A percentile compares a stretch with the other conserved stretches of the same genome.
Evolutionary conservation across 257 asterid species (phyloP).

Genomic region (Sherardia arvensis): DNA sequence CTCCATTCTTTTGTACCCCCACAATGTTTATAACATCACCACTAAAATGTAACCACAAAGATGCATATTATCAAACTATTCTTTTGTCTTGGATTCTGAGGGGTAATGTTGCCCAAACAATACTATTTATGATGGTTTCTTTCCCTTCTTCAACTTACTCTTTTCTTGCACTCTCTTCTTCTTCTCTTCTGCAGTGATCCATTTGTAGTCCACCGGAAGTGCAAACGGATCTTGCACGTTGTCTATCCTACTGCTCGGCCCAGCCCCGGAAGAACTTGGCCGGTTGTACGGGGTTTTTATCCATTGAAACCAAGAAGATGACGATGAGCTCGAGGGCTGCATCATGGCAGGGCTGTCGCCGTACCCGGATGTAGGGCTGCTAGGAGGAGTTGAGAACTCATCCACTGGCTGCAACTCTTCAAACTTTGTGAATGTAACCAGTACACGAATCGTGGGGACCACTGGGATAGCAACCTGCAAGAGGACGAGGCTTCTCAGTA

Average conservation of each 20-base stretch:
- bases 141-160: slow-evolving; percentile 62
- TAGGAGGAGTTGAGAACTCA: slow-evolving; percentile 85
- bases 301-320: slow-evolving; percentile 83
- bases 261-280: slow-evolving; percentile 37
- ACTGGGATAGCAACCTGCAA: slow-evolving; percentile 90
- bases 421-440: slow-evolving; percentile 86
- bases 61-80: background rate
- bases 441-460: slow-evolving; percentile 79
- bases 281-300: slow-evolving; percentile 71
- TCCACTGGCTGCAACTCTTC: slow-evolving; percentile 83
- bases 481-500: slow-evolving; percentile 5
- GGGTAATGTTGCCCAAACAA: background rate
- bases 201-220: slow-evolving; percentile 62
- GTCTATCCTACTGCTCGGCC: slow-evolving; percentile 52
- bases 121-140: slow-evolving; percentile 40
- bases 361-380: slow-evolving; percentile 53
- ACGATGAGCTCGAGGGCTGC: slow-evolving; percentile 56
- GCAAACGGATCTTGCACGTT: slow-evolving; percentile 67
- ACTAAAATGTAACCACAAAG: slow-evolving; percentile 1
- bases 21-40: slow-evolving; percentile 16
- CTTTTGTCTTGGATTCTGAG: background rate
- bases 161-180: slow-evolving; percentile 83
- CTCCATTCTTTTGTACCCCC: slow-evolving; percentile 30
- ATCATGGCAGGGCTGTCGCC: slow-evolving; percentile 51
- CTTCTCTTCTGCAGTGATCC: slow-evolving; percentile 88